Percentiles rank a stretch among this genome's conserved stretches.
Evolutionary conservation across 768 basidiomycete species (phyloP).

Genomic region (Lactifluus pinguis): DNA sequence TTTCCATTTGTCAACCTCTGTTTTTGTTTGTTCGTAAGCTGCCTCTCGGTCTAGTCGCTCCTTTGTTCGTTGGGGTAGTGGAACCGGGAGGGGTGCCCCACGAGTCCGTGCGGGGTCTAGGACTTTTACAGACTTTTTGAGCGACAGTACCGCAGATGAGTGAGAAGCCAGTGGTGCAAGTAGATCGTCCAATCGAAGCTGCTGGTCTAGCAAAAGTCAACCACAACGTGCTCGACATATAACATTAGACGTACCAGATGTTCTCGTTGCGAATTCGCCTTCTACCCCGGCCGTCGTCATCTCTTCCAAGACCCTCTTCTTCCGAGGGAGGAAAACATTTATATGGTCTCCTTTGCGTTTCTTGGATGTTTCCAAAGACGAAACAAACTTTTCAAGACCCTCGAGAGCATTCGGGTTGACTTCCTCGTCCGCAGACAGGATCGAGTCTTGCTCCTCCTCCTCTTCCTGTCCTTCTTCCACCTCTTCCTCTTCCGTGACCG

Average conservation of each 20-base stretch:
- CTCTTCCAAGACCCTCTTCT: constrained; percentile 14
- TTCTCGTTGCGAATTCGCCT: constrained; percentile 14
- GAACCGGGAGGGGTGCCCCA: constrained; percentile 58
- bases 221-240: not conserved
- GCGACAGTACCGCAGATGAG: constrained; percentile 48
- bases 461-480: constrained; percentile 33
- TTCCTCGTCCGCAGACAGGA: constrained; percentile 39
- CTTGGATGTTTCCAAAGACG: constrained; percentile 50
- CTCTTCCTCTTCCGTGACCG: constrained; percentile 19
- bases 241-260: constrained; percentile 1
- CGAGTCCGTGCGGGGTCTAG: constrained; percentile 47
- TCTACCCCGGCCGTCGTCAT: constrained; percentile 14
- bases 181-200: constrained; percentile 63
- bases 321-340: constrained; percentile 6
- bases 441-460: constrained; percentile 37
- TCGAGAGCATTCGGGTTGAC: constrained; percentile 53
- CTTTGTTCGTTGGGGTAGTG: constrained; percentile 77
- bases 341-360: constrained; percentile 49
- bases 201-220: constrained; percentile 33
- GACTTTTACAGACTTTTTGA: constrained; percentile 63
- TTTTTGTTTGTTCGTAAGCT: constrained; percentile 88
- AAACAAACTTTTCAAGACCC: constrained; percentile 64
- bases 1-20: constrained; percentile 90
- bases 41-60: constrained; percentile 89
- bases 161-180: constrained; percentile 61